Percentiles rank a stretch among this genome's conserved stretches.
phyloP scores from a whole-genome alignment of 805 yeast species.

The Pichia nanzhaoensis region DNA sequence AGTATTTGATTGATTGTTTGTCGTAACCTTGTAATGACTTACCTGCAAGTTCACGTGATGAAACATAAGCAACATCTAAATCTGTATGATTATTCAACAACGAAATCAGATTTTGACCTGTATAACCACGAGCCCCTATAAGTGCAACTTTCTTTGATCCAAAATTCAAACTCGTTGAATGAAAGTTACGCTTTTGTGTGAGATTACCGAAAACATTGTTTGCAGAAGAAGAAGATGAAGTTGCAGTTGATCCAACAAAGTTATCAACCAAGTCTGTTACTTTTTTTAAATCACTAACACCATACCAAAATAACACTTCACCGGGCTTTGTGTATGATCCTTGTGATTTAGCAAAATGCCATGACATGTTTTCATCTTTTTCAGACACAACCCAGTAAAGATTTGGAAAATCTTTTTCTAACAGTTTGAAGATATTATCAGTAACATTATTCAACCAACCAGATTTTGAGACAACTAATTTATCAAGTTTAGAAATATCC shows the following conservation, averaged over 20 bases:
- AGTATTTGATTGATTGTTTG: constrained; percentile 72
- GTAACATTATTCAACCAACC: constrained; percentile 98
- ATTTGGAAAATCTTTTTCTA: constrained; percentile 63
- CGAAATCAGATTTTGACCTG: constrained; percentile 88
- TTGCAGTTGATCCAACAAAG: constrained; percentile 31
- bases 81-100: constrained; percentile 83
- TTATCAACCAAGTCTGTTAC: constrained; percentile 58
- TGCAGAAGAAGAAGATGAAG: constrained; percentile 17
- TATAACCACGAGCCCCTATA: constrained; percentile 97
- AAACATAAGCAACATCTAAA: constrained; percentile 84
- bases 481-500: constrained; percentile 63
- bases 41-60: constrained; percentile 92
- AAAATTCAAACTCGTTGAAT: constrained; percentile 17
- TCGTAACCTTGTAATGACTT: constrained; percentile 81
- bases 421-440: constrained; percentile 83
- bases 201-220: constrained; percentile 45
- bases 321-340: constrained; percentile 92
- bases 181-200: constrained; percentile 24
- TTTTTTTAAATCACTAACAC: constrained; percentile 56
- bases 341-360: constrained; percentile 89
- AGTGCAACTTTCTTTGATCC: constrained; percentile 58
- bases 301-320: constrained; percentile 91
- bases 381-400: constrained; percentile 89
- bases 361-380: constrained; percentile 81
- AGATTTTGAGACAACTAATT: constrained; percentile 76